Evolutionary conservation across 1,284 basidiomycete species (phyloP), one percentile per base, ranked within the genome.

Genomic region (Irpex rosettiformis): DNA sequence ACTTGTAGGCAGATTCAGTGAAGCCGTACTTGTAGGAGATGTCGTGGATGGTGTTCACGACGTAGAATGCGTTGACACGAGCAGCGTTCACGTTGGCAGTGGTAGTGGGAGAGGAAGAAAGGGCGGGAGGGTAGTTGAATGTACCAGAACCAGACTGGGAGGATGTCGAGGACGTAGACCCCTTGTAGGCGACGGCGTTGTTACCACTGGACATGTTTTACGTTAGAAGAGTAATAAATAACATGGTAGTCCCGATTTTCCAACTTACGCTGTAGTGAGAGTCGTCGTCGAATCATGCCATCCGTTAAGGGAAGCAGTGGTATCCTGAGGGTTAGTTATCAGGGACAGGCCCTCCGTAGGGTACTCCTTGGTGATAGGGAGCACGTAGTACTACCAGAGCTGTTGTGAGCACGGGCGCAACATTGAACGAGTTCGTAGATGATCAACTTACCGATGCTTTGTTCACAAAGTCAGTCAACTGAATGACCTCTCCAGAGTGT

Each of bases 401-500:
- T 54, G 27, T 24, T 56, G 6, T 49, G 29, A 7, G 13, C 52
- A 3, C 27, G 18, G 7, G 16, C 24, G 10, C 56, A n/a, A n/a
- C 1, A 48, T n/a, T 2, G n/a, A n/a, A n/a, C n/a, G n/a, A n/a
- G 29, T 45, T 51, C 8, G 25, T 27, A 25, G 18, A 18, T n/a
- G 13, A 37, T 8, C 16, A 3, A 70, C 77, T 59, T 61, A 80
- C 78, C 3, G 75, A 72, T 21, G 77, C 74, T 49, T 79, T 70
- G 8, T 74, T 67, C 16, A 79, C 78, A 59, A 80, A 88, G 67
- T 86, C 82, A 49, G 78, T 79, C n/a, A 84, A 74, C 29, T 77
- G 75, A n/a, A 84, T 65, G 28, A 87, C 67, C 49, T 83, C 77
- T 27, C 81, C 82, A 29, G 75, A 72, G 62, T 80, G 77, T 3